Evolutionary conservation across 805 yeast species (phyloP), one percentile per base, ranked within the genome.

Genomic region (Groenewaldozyma tartarivorans): DNA sequence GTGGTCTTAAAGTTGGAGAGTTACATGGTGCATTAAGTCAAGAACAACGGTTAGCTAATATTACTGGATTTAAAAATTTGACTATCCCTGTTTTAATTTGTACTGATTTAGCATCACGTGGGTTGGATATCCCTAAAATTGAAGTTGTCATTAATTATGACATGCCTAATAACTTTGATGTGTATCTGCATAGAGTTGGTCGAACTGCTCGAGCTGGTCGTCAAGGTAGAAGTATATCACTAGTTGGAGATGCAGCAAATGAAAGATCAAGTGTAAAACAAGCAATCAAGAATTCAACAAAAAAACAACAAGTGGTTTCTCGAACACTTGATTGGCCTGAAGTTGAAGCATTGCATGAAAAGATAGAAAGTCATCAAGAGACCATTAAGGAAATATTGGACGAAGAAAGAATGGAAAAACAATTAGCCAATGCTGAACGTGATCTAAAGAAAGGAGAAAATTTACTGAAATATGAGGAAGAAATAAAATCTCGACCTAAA

Each of bases 191-290:
- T 66, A 82, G 98, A 70, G 96, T 92, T 45, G 98, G 98, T 64
- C 84, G 98, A 73, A 92, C 97, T 41, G 99, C 99, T 6, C 85
- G 99, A 75, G 99, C 96, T 39, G 97, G 97, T 17, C 77, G 97
- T 64, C 85, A 83, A 40, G 99, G 99, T 72, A 75, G 75, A 42
- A 83, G 96, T 35, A 81, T 92, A 32, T 80, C 96, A 2, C 78
- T 92, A 62, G 98, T 92, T 11, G 96, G 97, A 15, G 98, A 92
- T 58, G 68, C 83, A 0, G 68, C 85, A n/a, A 74, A 71, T 44
- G 98, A 92, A 48, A 77, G 98, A 63, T 66, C 72, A 36, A 85
- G 92, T 51, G 97, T 92, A n/a, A 87, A 84, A 58, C 85, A 78
- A 15, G 94, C 95, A 3, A 77, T 92, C 51, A 82, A 78, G 54